Evolutionary conservation across 495 filamentous ascomycete species (phyloP).

Genomic region (Aspergillus homomorphus): DNA sequence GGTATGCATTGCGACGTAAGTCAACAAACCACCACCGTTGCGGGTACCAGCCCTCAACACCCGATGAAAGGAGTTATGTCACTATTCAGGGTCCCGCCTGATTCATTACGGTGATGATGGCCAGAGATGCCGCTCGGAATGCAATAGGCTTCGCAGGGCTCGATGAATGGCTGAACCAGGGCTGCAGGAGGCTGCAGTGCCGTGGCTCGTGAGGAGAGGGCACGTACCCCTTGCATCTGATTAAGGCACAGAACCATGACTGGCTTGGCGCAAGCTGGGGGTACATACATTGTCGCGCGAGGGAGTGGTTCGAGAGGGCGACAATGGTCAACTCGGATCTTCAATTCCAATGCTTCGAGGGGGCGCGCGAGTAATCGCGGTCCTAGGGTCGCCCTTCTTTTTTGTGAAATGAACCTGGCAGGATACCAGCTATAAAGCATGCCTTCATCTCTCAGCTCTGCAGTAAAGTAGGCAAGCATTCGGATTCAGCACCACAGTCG

Average conservation of each 20-base stretch:
- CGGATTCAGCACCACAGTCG: neutral
- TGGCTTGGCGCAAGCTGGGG: neutral
- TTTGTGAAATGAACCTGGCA: neutral
- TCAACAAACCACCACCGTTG: neutral
- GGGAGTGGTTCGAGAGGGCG: neutral
- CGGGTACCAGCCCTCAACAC: too few species aligned
- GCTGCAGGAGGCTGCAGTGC: neutral
- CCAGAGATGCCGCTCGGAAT: neutral
- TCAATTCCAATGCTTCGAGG: neutral
- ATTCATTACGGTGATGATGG: neutral
- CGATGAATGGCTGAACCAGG: neutral
- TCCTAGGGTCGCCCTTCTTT: neutral
- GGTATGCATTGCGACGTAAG: neutral
- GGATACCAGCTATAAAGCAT: neutral
- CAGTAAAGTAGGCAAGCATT: slow-evolving; percentile 1
- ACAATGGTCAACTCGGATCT: neutral
- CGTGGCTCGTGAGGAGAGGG: neutral
- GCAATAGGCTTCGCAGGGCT: neutral
- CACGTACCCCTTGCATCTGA: neutral
- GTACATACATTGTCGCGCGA: neutral
- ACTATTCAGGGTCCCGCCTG: too few species aligned
- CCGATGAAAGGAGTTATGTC: too few species aligned
- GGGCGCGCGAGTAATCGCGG: neutral
- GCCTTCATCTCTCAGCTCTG: neutral
- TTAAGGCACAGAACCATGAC: neutral